Base-by-base conservation (phyloP, 1,284 basidiomycete genomes). In the Ceratobasidium sp. region DNA sequence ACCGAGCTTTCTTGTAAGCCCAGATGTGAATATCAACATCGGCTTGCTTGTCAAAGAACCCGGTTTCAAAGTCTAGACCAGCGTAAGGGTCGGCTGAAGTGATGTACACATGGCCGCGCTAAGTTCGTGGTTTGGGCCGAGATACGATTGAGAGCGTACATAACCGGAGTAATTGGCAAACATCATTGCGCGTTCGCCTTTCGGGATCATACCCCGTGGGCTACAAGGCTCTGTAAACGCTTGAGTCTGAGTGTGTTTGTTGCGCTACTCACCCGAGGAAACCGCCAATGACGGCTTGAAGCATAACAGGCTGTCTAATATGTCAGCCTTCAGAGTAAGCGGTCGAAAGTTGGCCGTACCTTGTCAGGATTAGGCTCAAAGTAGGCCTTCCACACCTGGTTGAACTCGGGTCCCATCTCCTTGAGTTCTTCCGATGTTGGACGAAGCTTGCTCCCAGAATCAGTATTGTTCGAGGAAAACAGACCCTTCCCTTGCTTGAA, bases 1-100 rank as follows among this genome's bases (percentile, higher is more conserved):
- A 68, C 74, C 74, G 74, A 67, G 74, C 48, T 5, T 76, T 38
- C 52, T 76, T 76, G 64, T 76, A 76, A 1, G 61, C 74, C 74
- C 74, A 76, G 17, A 76, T 61, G 13, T 76, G 74, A 67, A 76
- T 54, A 40, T 76, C 74, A 9, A 76, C 46, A 26, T 76, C 74
- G 42, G 52, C 74, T 26, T 38, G 33, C 42, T 76, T 66, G 2
- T 76, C 64, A 10, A 76, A 76, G 64, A 76, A 67, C 42, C 64
- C 64, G 17, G 74, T 67, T 13, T 64, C 74, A 44, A 76, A 76
- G 33, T 76, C 64, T 0, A 54, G 74, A 9, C 62, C 64, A 46
- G 64, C 74, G 17, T 76, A 76, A 12, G 74, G 74, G 64, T 76
- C 74, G 20, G 50, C 28, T 2, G 74, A 76, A 9, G 74, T 76